A percentile compares a stretch with the other conserved stretches of the same genome.
Conservation (phyloP, 2,329 filamentous ascomycete species). For the Fusarium sp. region DNA sequence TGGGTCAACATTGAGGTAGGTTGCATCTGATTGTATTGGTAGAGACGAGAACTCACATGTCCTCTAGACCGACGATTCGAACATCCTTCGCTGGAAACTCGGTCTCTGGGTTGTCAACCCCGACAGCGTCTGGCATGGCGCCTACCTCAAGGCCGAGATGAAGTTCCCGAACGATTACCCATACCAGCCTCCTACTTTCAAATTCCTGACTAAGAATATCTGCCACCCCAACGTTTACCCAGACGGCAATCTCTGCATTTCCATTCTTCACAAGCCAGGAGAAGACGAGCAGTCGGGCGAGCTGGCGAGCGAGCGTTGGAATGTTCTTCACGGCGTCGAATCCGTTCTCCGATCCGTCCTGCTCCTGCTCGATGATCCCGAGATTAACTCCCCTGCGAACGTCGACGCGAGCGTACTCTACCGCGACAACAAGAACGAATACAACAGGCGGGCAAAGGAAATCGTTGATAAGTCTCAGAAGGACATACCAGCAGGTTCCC, state of each 20-base stretch:
- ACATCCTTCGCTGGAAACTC: constrained; percentile 88
- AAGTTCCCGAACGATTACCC: constrained; percentile 90
- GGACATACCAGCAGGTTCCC: constrained; percentile 82
- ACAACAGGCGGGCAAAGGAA: constrained; percentile 75
- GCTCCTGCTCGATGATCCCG: constrained; percentile 90
- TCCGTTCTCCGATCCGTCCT: constrained; percentile 94
- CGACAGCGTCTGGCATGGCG: constrained; percentile 91
- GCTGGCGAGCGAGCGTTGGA: constrained; percentile 90
- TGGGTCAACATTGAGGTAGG: constrained; percentile 91
- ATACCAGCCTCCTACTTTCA: constrained; percentile 88
- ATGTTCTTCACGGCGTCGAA: constrained; percentile 91
- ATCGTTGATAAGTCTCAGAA: constrained; percentile 79
- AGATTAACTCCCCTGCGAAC: constrained; percentile 93
- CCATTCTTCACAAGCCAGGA: constrained; percentile 91
- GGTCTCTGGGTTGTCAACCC: constrained; percentile 93
- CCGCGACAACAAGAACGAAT: constrained; percentile 76
- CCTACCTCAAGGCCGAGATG: constrained; percentile 92
- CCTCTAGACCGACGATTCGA: constrained; percentile 77
- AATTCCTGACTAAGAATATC: constrained; percentile 78
- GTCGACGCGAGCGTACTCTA: constrained; percentile 92
- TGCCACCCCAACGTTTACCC: constrained; percentile 95
- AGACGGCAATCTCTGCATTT: constrained; percentile 93
- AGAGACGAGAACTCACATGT: constrained; percentile 12
- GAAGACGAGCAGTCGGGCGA: constrained; percentile 95
- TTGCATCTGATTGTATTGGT: constrained; percentile 1